Evolutionary conservation across 345 rosid species (phyloP), one percentile per base, ranked within the genome.

Genomic region (Euphorbia lathyris): DNA sequence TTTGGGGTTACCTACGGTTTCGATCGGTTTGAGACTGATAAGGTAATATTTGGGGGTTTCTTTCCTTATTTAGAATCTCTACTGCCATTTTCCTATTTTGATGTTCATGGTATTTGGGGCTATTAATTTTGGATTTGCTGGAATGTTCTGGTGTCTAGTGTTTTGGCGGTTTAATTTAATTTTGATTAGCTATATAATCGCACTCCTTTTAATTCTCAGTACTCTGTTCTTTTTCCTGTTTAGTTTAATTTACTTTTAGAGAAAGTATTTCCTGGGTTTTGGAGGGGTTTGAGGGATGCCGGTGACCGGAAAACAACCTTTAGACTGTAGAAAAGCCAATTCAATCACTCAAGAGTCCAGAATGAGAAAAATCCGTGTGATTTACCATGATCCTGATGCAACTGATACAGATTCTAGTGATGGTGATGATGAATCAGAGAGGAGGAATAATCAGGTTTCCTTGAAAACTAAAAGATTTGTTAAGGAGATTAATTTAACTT

Each of bases 381-480:
- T 86, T 70, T 89, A 81, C 14, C 73, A 75, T 19, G 99, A 96
- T 78, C 97, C 99, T n/a, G 84, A 90, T 43, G 97, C 97, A 9
- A 96, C 99, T 4, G 99, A 96, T 67, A 77, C 86, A 9, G 90
- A 90, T 65, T 90, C 98, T 0, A 77, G n/a, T n/a, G n/a, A n/a
- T n/a, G n/a, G 90, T 38, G 99, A 90, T 38, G 99, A 92, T 59
- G 98, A 92, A 68, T 73, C 77, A 0, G 84, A n/a, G n/a, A n/a
- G n/a, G 38, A 72, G 62, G 36, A 40, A 22, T n/a, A n/a, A 1
- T 22, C 6, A 5, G 9, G 55, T 16, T 23, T 74, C 58, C n/a
- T n/a, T 42, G 5, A 77, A 69, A 3, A 59, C 72, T 22, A 92
- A 86, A 70, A 82, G 90, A 32, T 77, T 90, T 26, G 82, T 92